These are phyloP conservation scores for Solanum clarkiae DNA, from an alignment of 257 asterid genomes.

Conservation along the genomic window DNA sequence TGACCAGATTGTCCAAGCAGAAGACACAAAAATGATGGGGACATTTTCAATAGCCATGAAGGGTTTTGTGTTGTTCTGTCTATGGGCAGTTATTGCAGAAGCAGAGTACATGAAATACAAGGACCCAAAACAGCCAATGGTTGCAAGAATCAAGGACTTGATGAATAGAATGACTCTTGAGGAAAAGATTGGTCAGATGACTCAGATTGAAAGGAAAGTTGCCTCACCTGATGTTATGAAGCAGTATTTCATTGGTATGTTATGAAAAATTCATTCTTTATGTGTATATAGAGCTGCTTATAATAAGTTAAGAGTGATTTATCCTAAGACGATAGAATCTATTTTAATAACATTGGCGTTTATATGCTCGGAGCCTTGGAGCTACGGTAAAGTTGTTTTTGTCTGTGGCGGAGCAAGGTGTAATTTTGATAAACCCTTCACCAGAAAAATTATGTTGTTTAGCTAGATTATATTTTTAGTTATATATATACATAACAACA, in stretches of 20 bases:
- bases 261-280: not conserved
- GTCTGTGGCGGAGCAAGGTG: too few species aligned
- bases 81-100: not conserved
- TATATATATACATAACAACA: too few species aligned
- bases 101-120: conserved; percentile 8
- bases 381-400: not conserved
- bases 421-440: too few species aligned
- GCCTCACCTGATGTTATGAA: conserved; percentile 6
- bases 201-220: conserved; percentile 11
- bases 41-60: not conserved
- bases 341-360: not conserved
- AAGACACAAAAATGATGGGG: not conserved
- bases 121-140: conserved; percentile 11
- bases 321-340: not conserved
- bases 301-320: not conserved
- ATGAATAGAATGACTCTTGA: conserved; percentile 12
- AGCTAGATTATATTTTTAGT: too few species aligned
- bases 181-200: conserved; percentile 19
- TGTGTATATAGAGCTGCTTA: not conserved
- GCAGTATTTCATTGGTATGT: conserved; percentile 2
- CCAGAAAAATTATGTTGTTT: too few species aligned
- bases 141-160: conserved; percentile 7
- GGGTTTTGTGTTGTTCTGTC: not conserved
- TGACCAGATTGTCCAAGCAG: not conserved
- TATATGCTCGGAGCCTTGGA: not conserved